Percentiles rank a stretch among this genome's conserved stretches.
These are phyloP conservation scores for Mycena floridula DNA, from an alignment of 768 basidiomycete genomes.

Conservation along the genomic window DNA sequence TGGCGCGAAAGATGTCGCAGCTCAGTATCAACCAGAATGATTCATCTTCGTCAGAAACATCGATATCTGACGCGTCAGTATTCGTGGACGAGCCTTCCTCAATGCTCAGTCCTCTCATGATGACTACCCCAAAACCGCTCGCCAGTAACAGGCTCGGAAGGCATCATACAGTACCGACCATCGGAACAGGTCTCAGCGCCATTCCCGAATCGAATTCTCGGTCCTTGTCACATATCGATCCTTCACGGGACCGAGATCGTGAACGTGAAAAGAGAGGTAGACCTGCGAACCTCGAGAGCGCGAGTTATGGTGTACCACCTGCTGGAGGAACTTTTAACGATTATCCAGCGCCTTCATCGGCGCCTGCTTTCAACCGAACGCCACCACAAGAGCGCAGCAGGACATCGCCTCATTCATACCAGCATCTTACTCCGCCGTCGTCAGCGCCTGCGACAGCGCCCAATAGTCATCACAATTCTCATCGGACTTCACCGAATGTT, in stretches of 20 bases:
- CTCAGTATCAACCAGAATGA: conserved; percentile 11
- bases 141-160: conserved; percentile 19
- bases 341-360: conserved; percentile 3
- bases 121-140: conserved; percentile 26
- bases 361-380: conserved; percentile 2
- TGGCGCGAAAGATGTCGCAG: conserved; percentile 21
- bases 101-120: conserved; percentile 40
- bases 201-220: conserved; percentile 26
- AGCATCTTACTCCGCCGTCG: neutral
- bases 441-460: conserved; percentile 5
- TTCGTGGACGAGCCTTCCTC: conserved; percentile 40
- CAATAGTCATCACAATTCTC: no score
- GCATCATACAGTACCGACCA: conserved; percentile 26
- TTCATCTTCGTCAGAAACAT: conserved; percentile 1
- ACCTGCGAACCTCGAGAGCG: no score
- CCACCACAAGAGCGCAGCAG: no score
- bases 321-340: neutral
- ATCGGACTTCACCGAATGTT: conserved; percentile 2
- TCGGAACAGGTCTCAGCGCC: conserved; percentile 13
- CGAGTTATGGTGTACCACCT: no score
- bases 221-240: neutral
- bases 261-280: no score
- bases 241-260: no score
- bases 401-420: no score
- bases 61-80: conserved; percentile 18